Conservation (phyloP, 2,329 filamentous ascomycete genomes). For the Penicillium sp. region DNA sequence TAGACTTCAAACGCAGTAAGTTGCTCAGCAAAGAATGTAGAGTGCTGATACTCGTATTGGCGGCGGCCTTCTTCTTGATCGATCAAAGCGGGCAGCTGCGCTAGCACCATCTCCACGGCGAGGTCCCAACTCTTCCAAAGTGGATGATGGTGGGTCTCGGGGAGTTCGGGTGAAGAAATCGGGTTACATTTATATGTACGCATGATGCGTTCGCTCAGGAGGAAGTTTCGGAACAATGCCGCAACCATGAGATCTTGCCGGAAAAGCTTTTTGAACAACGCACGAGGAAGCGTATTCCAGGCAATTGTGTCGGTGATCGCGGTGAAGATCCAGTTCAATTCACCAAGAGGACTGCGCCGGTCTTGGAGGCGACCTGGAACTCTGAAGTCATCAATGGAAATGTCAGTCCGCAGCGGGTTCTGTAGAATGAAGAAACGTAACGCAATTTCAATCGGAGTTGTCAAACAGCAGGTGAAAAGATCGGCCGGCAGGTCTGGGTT, state of each 20-base stretch:
- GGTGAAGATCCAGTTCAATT: conserved; percentile 99
- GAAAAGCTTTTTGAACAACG: conserved; percentile 95
- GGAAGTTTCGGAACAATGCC: conserved; percentile 91
- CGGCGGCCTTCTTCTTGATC: conserved; percentile 74
- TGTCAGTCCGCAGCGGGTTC: conserved; percentile 68
- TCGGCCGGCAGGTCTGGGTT: conserved; percentile 92
- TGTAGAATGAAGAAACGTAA: conserved; percentile 95
- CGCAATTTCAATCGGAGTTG: conserved; percentile 96
- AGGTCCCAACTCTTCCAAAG: conserved; percentile 98
- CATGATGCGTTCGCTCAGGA: conserved; percentile 94
- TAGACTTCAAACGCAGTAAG: conserved; percentile 97
- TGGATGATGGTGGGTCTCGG: conserved; percentile 90
- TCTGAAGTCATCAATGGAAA: conserved; percentile 79
- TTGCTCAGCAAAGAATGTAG: conserved; percentile 94
- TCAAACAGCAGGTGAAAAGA: conserved; percentile 92
- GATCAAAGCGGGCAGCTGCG: conserved; percentile 79
- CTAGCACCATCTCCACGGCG: conserved; percentile 90
- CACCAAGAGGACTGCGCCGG: conserved; percentile 86
- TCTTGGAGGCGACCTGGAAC: conserved; percentile 91
- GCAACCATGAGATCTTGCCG: conserved; percentile 99
- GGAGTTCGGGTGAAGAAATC: conserved; percentile 86
- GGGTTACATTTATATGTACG: conserved; percentile 93
- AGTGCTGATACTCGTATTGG: conserved; percentile 89
- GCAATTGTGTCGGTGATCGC: conserved; percentile 98
- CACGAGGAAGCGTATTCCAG: conserved; percentile 89